Base-by-base conservation (phyloP, 345 rosid species). In the Odontarrhena argentea region DNA sequence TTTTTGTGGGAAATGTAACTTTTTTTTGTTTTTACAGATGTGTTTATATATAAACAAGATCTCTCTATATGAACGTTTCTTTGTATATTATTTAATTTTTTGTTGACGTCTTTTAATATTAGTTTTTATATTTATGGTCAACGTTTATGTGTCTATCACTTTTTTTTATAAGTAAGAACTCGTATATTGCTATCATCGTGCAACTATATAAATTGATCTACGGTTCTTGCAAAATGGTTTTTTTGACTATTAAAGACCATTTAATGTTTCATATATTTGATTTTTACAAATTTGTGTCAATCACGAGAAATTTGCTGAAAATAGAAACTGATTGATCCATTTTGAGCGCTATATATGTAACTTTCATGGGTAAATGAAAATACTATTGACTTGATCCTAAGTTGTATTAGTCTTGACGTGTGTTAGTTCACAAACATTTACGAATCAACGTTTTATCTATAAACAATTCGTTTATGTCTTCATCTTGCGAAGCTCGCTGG, bases 71-170 rank as follows among this genome's bases (percentile, higher is more conserved):
- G 1, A 36, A 8, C 68, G 53, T 53, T 63, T 36, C 43, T 24
- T 56, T 9, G 3, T 44, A 30, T 44, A 11, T n/a, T 9, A 8
- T 38, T 4, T 10, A 11, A 14, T n/a, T 6, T 10, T 8, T 4
- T 35, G 38, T 26, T 60, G 67, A 70, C 60, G 74, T 51, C 49
- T 69, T 68, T 58, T 4, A 49, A 2, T 50, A 42, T 40, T 1
- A 9, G 6, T 15, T 41, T 30, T 36, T 5, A 18, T 4, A 28
- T 28, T 28, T 47, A 8, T 9, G 26, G 56, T 48, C 65, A 58
- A 49, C 46, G 25, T 50, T 57, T 13, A 0, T 15, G 49, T n/a
- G 13, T 54, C 52, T n/a, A 28, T 12, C 14, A n/a, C 26, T 8
- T 42, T n/a, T 40, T 8, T n/a, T 40, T 8, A 14, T 18, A 35